Evolutionary conservation across 2,329 filamentous ascomycete genomes (phyloP).

Genomic region (Hypomyces rosellus): DNA sequence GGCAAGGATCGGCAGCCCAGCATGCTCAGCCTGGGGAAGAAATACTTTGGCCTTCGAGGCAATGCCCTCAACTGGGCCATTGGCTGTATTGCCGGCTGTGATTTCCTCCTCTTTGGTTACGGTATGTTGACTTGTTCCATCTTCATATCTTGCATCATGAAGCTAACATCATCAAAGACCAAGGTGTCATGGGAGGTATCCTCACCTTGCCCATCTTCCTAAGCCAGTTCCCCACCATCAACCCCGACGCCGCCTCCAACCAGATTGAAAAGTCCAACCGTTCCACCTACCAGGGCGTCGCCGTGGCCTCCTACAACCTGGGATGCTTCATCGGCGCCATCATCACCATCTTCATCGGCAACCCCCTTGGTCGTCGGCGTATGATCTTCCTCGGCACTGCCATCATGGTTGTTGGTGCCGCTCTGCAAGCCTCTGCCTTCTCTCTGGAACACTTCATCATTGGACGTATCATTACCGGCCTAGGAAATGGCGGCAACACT

Average conservation of each 20-base stretch:
- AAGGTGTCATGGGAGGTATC: slow-evolving; percentile 70
- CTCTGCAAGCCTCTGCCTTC: slow-evolving; percentile 52
- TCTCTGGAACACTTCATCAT: slow-evolving; percentile 49
- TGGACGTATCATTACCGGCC: slow-evolving; percentile 52
- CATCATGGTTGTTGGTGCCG: slow-evolving; percentile 52
- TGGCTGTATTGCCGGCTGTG: slow-evolving; percentile 63
- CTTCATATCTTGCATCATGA: neutral
- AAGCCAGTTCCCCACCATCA: slow-evolving; percentile 47
- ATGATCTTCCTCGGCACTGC: slow-evolving; percentile 55
- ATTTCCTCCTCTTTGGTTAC: slow-evolving; percentile 59
- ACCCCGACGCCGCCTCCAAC: slow-evolving; percentile 36
- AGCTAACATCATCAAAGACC: slow-evolving; percentile 43
- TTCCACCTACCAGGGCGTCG: slow-evolving; percentile 48
- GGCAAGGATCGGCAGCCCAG: neutral
- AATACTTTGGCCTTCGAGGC: slow-evolving; percentile 61
- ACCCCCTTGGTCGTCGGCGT: slow-evolving; percentile 51
- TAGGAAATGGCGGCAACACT: slow-evolving; percentile 51
- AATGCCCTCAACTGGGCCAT: slow-evolving; percentile 61
- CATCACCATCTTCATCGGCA: slow-evolving; percentile 60
- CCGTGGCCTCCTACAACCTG: slow-evolving; percentile 52
- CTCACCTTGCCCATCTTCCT: slow-evolving; percentile 60
- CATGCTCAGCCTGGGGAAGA: slow-evolving; percentile 24
- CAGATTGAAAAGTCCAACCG: slow-evolving; percentile 31
- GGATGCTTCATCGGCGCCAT: slow-evolving; percentile 59
- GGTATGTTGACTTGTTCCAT: slow-evolving; percentile 28